Percentiles rank a stretch among this genome's conserved stretches.
Conservation (phyloP, 345 rosid species). For the Salix exigua region DNA sequence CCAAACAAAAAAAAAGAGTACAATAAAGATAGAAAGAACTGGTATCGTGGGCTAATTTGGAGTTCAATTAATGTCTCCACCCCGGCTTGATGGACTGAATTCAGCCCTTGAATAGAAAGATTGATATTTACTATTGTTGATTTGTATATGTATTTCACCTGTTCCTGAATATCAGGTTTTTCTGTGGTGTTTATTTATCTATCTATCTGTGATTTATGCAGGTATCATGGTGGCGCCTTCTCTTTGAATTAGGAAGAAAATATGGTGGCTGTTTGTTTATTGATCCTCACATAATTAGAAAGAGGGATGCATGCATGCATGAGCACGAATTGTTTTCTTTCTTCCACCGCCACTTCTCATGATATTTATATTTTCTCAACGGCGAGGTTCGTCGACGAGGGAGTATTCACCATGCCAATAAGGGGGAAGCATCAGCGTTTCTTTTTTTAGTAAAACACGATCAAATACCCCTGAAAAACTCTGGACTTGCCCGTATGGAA, state of each 20-base stretch:
- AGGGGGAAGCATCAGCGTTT: too few relatives aligned
- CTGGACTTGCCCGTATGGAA: too few relatives aligned
- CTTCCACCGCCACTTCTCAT: background rate
- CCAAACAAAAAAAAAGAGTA: background rate
- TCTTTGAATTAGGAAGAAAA: constrained; percentile 4
- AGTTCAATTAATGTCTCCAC: background rate
- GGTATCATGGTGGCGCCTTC: constrained; percentile 14
- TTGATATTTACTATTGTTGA: background rate
- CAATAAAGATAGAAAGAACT: background rate
- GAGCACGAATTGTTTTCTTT: background rate
- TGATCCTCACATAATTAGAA: background rate
- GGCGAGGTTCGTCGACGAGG: background rate
- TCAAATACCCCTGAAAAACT: too few relatives aligned
- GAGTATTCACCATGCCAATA: too few relatives aligned
- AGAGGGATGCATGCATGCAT: background rate
- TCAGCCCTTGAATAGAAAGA: background rate
- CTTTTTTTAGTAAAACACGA: too few relatives aligned
- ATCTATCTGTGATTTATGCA: background rate
- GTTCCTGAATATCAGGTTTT: background rate
- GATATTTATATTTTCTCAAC: background rate
- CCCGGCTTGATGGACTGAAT: background rate
- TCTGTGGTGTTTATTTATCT: background rate
- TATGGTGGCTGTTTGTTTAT: background rate
- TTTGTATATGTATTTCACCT: background rate
- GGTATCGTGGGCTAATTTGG: background rate